Conservation (phyloP, 305 asterid genomes). For the Vinca major region DNA sequence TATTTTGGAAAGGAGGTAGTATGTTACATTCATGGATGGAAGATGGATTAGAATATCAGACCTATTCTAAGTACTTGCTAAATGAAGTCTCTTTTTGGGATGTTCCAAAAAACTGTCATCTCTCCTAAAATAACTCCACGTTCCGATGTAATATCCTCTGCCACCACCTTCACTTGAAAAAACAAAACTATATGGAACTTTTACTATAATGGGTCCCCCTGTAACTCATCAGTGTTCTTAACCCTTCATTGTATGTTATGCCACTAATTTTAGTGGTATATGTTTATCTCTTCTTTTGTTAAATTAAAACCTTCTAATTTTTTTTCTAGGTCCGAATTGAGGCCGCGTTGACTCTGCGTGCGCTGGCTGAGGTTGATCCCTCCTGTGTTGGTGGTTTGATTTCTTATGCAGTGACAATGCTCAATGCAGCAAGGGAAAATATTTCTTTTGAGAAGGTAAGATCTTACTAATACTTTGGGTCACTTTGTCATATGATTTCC, state of each 20-base stretch:
- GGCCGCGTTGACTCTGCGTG: constrained; percentile 94
- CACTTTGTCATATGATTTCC: background rate
- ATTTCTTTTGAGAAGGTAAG: constrained; percentile 82
- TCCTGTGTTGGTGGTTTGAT: constrained; percentile 92
- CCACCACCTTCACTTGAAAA: background rate
- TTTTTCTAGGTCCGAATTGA: constrained; percentile 80
- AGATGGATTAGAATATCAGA: background rate
- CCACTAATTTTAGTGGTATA: background rate
- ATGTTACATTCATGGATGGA: background rate
- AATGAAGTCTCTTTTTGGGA: background rate
- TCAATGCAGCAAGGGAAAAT: constrained; percentile 72
- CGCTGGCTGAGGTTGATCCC: constrained; percentile 94
- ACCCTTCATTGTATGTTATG: background rate
- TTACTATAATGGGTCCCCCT: background rate
- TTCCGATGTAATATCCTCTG: background rate
- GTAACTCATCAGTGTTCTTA: background rate
- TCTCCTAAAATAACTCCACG: background rate
- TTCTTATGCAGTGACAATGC: constrained; percentile 92
- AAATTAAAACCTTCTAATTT: background rate
- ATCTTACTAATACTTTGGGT: constrained; percentile 3
- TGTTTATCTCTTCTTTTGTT: background rate
- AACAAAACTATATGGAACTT: background rate
- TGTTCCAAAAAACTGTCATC: background rate
- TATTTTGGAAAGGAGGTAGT: background rate
- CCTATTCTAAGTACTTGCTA: background rate